Percentiles rank a stretch among this genome's conserved stretches.
These are phyloP conservation scores for Candida dajiaensis DNA, from an alignment of 805 yeast species.

Conservation along the genomic window DNA sequence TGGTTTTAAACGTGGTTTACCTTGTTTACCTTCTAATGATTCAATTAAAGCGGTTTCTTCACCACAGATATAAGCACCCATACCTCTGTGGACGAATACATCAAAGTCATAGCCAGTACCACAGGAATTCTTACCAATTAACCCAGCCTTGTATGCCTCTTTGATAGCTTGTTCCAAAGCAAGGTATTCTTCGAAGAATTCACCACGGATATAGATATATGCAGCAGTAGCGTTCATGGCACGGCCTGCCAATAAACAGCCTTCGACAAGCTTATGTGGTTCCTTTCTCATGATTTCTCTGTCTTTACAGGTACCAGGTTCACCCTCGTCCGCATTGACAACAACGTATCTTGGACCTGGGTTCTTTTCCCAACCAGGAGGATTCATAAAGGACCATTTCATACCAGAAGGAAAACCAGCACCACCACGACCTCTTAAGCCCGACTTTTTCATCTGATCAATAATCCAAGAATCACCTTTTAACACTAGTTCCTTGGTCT, in stretches of 20 bases:
- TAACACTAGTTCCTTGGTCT: constrained; percentile 76
- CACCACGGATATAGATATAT: constrained; percentile 86
- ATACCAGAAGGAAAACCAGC: constrained; percentile 91
- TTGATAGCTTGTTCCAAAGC: constrained; percentile 75
- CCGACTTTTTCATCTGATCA: constrained; percentile 78
- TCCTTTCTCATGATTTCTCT: constrained; percentile 87
- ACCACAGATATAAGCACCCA: constrained; percentile 92
- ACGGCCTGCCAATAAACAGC: constrained; percentile 84
- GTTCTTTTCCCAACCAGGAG: constrained; percentile 93
- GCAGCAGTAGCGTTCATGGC: constrained; percentile 95
- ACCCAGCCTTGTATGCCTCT: constrained; percentile 79
- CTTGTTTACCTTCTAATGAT: constrained; percentile 87
- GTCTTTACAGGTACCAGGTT: constrained; percentile 92
- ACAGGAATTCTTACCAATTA: constrained; percentile 79
- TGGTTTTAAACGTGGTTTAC: constrained; percentile 90
- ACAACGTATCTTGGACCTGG: constrained; percentile 85
- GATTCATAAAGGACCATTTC: constrained; percentile 92
- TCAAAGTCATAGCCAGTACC: constrained; percentile 84
- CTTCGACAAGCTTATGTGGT: constrained; percentile 88
- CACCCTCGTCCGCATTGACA: constrained; percentile 92
- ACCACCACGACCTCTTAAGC: constrained; percentile 89
- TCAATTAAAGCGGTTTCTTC: constrained; percentile 90
- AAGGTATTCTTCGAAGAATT: constrained; percentile 77
- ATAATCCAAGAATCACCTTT: constrained; percentile 90
- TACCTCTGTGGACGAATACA: constrained; percentile 81